phyloP scores from a whole-genome alignment of 148 eudicot species.

The Selenicereus undatus region DNA sequence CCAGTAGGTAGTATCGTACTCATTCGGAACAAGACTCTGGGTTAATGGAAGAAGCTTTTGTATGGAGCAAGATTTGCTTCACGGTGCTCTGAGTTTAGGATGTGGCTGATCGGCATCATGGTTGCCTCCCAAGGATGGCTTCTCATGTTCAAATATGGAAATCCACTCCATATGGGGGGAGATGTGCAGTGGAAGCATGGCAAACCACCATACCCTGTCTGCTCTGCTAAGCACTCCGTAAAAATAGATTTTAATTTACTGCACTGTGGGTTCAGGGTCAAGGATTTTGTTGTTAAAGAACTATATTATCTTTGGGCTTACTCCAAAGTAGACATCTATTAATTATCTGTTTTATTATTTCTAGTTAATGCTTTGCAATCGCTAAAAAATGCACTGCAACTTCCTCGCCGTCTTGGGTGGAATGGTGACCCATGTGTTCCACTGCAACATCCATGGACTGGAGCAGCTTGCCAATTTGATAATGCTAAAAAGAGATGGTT shows the following conservation, averaged over 20 bases:
- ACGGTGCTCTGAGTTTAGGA: neutral
- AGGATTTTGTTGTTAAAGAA: neutral
- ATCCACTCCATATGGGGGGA: neutral
- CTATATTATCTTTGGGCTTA: neutral
- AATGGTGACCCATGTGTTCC: slow-evolving; percentile 99
- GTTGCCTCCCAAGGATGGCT: neutral
- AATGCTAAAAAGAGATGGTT: slow-evolving; percentile 55
- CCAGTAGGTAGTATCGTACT: neutral
- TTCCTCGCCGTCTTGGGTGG: slow-evolving; percentile 98
- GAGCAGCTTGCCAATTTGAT: slow-evolving; percentile 86
- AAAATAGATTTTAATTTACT: neutral
- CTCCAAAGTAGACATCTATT: slow-evolving; percentile 1
- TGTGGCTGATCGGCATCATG: neutral
- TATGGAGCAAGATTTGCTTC: neutral
- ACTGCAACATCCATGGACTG: slow-evolving; percentile 95
- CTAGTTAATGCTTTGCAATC: slow-evolving; percentile 75
- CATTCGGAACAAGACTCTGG: neutral
- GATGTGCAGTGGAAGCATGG: neutral
- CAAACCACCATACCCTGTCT: neutral
- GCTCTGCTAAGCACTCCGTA: neutral
- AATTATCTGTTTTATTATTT: slow-evolving; percentile 15
- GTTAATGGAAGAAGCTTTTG: too few relatives aligned
- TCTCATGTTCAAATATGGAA: neutral
- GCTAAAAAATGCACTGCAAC: slow-evolving; percentile 68
- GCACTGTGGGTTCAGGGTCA: neutral